Evolutionary conservation across 2,329 filamentous ascomycete species (phyloP).

Genomic region (Botrytis elliptica): DNA sequence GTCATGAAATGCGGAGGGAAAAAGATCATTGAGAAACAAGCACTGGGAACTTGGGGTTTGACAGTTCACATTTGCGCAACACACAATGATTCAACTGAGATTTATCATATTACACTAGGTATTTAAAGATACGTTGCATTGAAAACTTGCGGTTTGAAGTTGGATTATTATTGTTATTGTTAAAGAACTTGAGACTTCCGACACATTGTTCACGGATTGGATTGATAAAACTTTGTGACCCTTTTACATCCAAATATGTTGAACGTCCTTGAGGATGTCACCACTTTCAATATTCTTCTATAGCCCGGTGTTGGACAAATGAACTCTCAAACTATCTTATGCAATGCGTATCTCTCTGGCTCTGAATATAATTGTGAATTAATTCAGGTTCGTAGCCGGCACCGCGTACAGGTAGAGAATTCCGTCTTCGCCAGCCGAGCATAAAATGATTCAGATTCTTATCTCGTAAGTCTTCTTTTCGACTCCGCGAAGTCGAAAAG

Average conservation of each 20-base stretch:
- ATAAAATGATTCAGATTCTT: neutral
- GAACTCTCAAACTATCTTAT: neutral
- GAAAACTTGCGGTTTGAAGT: neutral
- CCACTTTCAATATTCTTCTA: neutral
- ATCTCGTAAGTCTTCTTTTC: neutral
- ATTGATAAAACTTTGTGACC: neutral
- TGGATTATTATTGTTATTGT: neutral
- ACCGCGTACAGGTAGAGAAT: neutral
- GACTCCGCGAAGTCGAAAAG: neutral
- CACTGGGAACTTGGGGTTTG: neutral
- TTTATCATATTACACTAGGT: neutral
- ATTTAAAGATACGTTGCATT: neutral
- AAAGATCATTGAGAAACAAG: neutral
- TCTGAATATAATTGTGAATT: neutral
- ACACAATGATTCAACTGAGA: neutral
- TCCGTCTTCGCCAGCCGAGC: neutral
- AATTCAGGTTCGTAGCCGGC: neutral
- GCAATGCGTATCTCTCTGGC: neutral
- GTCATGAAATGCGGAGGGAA: neutral
- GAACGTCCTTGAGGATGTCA: neutral
- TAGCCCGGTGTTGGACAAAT: neutral
- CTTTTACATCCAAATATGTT: neutral
- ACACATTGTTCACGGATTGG: no score
- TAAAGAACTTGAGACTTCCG: neutral
- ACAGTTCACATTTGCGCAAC: neutral